Evolutionary conservation across 805 yeast species (phyloP), one percentile per base, ranked within the genome.

Genomic region (Metschnikowia aberdeeniae): DNA sequence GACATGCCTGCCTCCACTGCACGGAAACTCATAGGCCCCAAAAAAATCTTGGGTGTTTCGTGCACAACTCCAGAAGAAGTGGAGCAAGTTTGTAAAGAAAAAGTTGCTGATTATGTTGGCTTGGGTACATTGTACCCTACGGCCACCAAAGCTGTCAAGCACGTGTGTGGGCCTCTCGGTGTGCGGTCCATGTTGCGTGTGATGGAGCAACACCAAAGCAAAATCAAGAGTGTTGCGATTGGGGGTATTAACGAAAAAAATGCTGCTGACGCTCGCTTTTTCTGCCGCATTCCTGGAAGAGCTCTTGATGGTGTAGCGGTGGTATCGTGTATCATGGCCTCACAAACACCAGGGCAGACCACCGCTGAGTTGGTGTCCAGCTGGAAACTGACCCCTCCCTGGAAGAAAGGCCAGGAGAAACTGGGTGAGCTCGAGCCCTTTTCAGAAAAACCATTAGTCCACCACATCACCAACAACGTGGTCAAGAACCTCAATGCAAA

Each of bases 401-500:
- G 53, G 45, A 26, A 28, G 9, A 26, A 22, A 30, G 7, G 4
- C 10, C 31, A 27, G 9, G 5, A 12, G 3, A 5, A 32, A 5
- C 33, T 22, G 4, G n/a, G 14, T 6, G 34, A 7, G 3, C 27
- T 47, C 32, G 17, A 32, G 1, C 19, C 35, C 17, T 44, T 42
- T 22, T 24, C 39, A n/a, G 34, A 35, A 0, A 66, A 69, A 5
- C 95, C 96, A 0, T 63, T 89, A 52, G 82, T 88, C 6, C 97
- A 90, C 58, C 95, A 89, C 56, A 83, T 90, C 47, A 89, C 96
- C 17, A 89, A 89, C 58, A 77, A 75, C 45, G 97, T 90, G n/a
- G 96, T 86, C 24, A 86, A 86, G 58, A 86, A 87, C 61, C 81
- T 87, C 59, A 84, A 89, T 46, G 97, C 97, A 5, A 89, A 89